phyloP scores from a whole-genome alignment of 129 eudicot species.

The Flaveria sonorensis region DNA sequence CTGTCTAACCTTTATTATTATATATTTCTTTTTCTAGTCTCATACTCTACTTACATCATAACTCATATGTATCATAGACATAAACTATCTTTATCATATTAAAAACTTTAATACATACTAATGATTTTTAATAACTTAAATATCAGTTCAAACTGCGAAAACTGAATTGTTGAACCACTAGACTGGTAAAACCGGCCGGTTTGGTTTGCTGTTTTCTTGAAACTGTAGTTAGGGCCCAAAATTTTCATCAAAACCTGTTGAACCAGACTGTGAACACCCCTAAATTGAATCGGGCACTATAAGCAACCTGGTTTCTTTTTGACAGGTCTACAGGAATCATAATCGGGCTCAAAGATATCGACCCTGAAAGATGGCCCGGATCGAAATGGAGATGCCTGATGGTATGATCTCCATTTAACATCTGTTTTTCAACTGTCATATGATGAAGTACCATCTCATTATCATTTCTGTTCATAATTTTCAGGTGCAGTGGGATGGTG shows the following conservation, averaged over 20 bases:
- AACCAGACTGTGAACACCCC: background rate
- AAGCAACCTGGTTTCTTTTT: background rate
- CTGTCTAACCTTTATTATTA: no score
- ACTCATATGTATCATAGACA: no score
- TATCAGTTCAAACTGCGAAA: background rate
- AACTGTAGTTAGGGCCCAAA: background rate
- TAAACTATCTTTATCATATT: no score
- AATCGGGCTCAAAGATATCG: slow-evolving; percentile 58
- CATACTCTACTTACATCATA: no score
- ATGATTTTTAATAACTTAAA: no score
- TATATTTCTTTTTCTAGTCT: no score
- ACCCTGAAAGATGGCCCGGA: slow-evolving; percentile 86
- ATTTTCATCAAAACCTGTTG: background rate
- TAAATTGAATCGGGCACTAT: background rate
- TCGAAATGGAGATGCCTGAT: slow-evolving; percentile 92
- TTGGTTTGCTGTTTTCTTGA: background rate
- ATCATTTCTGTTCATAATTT: background rate
- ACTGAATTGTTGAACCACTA: background rate
- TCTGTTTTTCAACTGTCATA: background rate
- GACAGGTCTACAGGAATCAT: slow-evolving; percentile 74
- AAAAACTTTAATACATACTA: no score
- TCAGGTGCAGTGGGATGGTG: slow-evolving; percentile 93
- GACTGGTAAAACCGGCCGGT: background rate
- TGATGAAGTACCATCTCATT: background rate
- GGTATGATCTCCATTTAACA: slow-evolving; percentile 43